Evolutionary conservation across 495 filamentous ascomycete genomes (phyloP), one percentile per base, ranked within the genome.

Genomic region (Hypoxylon trugodes): DNA sequence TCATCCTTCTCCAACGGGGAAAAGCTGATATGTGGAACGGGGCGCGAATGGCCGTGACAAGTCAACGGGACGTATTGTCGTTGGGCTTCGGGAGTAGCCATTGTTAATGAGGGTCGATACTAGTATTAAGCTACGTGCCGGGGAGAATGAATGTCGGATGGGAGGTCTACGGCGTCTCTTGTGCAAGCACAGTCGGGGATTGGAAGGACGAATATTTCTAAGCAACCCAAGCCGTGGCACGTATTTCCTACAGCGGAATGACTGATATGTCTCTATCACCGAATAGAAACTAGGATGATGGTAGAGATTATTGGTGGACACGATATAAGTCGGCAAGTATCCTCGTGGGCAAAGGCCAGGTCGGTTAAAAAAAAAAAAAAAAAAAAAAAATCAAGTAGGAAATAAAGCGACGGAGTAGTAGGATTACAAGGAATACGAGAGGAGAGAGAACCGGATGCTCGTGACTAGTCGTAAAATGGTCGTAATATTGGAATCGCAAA

Each of bases 31-130:
- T 98, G 95, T 10, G 94, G 93, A 64, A 98, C 93, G 1, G 95
- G 95, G 52, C 95, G 89, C 22, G 93, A 96, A 75, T 98, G 95
- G 48, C 95, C 95, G 76, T 98, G 96, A 78, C 95, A 98, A 46
- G 95, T 98, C 65, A 98, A 76, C 46, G 95, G 95, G 35, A 98
- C 93, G 42, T 81, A 82, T 64, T 82, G 79, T 41, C 82, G 79
- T 12, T 81, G 78, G 15, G 75, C 66, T 41, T 85, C 75, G 33
- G 77, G 61, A 32, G 53, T 55, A 33, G 76, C 76, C 82, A 84
- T 84, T 18, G 32, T 25, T 32, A 40, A 3, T 52, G 30, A 7
- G 28, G 32, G 16, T 1, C 3, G 9, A 25, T 3, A n/a, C 33
- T 32, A 12, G 32, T 43, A 19, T 6, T n/a, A n/a, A n/a, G n/a